Evolutionary conservation across 805 yeast genomes (phyloP).

Genomic region (Grigorovia humatica): DNA sequence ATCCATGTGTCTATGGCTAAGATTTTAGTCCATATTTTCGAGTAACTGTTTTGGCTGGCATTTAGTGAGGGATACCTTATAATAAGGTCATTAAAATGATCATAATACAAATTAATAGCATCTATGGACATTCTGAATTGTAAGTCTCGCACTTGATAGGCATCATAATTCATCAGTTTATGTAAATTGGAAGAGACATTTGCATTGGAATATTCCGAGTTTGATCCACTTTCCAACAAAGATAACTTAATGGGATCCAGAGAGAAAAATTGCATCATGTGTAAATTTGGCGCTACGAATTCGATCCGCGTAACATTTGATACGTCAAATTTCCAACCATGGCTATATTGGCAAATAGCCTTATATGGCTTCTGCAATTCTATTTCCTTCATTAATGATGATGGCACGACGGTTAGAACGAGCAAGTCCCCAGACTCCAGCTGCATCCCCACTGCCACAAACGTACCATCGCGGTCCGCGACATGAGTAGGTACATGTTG

Average conservation of each 20-base stretch:
- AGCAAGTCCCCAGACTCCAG: conserved; percentile 15
- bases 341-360: conserved; percentile 4
- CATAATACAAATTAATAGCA: conserved; percentile 17
- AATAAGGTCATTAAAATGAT: conserved; percentile 13
- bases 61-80: conserved; percentile 7
- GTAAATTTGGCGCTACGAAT: conserved; percentile 65
- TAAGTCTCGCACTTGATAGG: conserved; percentile 8
- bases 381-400: not conserved
- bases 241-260: conserved; percentile 61
- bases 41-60: not conserved
- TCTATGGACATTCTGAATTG: conserved; percentile 11
- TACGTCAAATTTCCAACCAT: conserved; percentile 5
- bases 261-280: conserved; percentile 67
- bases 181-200: conserved; percentile 2
- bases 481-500: conserved; percentile 3
- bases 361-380: conserved; percentile 8
- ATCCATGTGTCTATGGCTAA: not conserved
- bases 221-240: conserved; percentile 24
- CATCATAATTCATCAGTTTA: conserved; percentile 7
- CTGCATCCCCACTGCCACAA: conserved; percentile 11
- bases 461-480: not conserved
- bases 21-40: not conserved
- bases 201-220: conserved; percentile 11
- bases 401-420: conserved; percentile 12
- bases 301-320: conserved; percentile 30